These are phyloP conservation scores for Plasmodium gaboni DNA, from an alignment of 169 alveolate species.

Conservation along the genomic window DNA sequence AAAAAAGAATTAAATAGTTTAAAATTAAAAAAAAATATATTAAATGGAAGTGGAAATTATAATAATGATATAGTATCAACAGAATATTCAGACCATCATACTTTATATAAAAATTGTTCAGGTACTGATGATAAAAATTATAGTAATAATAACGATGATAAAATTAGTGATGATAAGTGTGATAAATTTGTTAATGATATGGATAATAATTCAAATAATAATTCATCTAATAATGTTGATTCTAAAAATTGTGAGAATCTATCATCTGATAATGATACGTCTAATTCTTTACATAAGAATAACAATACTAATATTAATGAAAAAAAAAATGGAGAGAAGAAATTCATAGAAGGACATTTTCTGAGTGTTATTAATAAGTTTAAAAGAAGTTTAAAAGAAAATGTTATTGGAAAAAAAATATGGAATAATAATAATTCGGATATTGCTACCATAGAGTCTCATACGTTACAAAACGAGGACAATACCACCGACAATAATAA, in stretches of 20 bases:
- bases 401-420: slow-evolving; percentile 33
- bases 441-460: not conserved
- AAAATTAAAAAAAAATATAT: not conserved
- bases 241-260: not conserved
- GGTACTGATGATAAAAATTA: not conserved
- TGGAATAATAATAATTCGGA: slow-evolving; percentile 23
- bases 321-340: slow-evolving; percentile 12
- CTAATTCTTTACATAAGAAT: not conserved
- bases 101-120: not conserved
- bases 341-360: not conserved
- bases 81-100: not conserved
- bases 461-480: not conserved
- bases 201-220: not conserved
- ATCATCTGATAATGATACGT: not conserved
- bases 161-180: not conserved
- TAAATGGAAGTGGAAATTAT: not conserved
- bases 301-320: not conserved
- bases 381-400: slow-evolving; percentile 39
- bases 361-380: slow-evolving; percentile 19
- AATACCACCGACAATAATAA: not conserved
- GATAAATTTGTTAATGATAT: not conserved
- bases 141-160: not conserved
- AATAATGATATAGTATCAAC: not conserved
- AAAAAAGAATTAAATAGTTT: not conserved
- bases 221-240: not conserved